Conservation (phyloP, 805 yeast species). For the Suhomyces canberraensis region DNA sequence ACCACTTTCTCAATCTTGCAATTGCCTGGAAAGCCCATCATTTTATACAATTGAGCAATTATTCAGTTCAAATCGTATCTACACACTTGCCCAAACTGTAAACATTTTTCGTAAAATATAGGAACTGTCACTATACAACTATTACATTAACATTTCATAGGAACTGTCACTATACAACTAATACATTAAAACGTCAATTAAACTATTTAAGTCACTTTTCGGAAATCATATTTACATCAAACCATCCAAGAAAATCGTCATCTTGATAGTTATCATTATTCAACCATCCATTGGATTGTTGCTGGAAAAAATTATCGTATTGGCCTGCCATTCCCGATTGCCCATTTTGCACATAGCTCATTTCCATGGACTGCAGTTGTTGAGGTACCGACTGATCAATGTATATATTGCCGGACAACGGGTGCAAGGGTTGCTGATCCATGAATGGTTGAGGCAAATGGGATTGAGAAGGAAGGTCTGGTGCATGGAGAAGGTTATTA, state of each 20-base stretch:
- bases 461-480: not conserved
- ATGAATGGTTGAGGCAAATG: not conserved
- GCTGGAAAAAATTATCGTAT: constrained; percentile 66
- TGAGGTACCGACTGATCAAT: not conserved
- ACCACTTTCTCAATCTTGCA: no score
- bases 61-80: no score
- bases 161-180: no score
- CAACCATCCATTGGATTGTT: constrained; percentile 82
- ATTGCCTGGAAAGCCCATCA: no score
- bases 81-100: no score
- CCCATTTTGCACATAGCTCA: constrained; percentile 1
- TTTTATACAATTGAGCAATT: no score
- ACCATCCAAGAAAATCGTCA: constrained; percentile 93
- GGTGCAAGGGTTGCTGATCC: constrained; percentile 1
- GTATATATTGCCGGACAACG: not conserved
- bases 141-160: no score
- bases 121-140: no score
- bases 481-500: constrained; percentile 3
- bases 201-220: constrained; percentile 7
- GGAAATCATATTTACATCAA: constrained; percentile 58
- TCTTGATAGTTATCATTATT: constrained; percentile 55
- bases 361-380: not conserved
- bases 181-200: no score
- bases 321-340: constrained; percentile 23
- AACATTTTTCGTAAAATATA: no score